Evolutionary conservation across 768 basidiomycete genomes (phyloP).

Genomic region (Mycena albidolilacea): DNA sequence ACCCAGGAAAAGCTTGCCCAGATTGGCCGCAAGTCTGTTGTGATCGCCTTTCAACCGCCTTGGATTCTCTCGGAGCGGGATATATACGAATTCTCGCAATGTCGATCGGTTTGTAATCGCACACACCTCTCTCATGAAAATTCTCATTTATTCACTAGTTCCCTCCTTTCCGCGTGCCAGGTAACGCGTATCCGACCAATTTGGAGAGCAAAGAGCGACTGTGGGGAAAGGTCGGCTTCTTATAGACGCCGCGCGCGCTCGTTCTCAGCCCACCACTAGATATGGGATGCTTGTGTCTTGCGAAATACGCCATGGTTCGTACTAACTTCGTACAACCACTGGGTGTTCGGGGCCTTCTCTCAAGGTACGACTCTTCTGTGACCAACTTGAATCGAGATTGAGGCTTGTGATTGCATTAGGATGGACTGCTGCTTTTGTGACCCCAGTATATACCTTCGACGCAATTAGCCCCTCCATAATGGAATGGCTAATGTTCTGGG

Average conservation of each 20-base stretch:
- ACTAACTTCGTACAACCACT: slow-evolving; percentile 71
- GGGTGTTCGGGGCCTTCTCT: slow-evolving; percentile 76
- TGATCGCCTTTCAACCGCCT: slow-evolving; percentile 73
- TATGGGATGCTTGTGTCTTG: slow-evolving; percentile 71
- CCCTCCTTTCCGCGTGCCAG: slow-evolving; percentile 53
- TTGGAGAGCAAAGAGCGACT: slow-evolving; percentile 64
- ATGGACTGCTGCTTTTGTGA: slow-evolving; percentile 68
- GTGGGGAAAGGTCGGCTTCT: slow-evolving; percentile 68
- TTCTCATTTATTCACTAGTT: slow-evolving; percentile 49
- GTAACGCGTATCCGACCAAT: slow-evolving; percentile 50
- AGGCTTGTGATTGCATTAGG: slow-evolving; percentile 50
- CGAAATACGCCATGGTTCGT: slow-evolving; percentile 69
- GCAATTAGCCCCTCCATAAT: slow-evolving; percentile 61
- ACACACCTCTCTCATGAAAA: not conserved
- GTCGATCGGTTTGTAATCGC: slow-evolving; percentile 54
- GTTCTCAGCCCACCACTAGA: slow-evolving; percentile 44
- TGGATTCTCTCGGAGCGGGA: slow-evolving; percentile 71
- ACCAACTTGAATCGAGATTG: slow-evolving; percentile 6
- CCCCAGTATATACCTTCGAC: slow-evolving; percentile 59
- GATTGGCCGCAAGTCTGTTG: slow-evolving; percentile 53
- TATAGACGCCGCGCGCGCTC: not conserved
- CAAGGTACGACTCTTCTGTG: slow-evolving; percentile 52
- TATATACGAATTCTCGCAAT: slow-evolving; percentile 65
- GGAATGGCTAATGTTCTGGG: slow-evolving; percentile 69
- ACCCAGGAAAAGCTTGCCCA: slow-evolving; percentile 33